These are phyloP conservation scores for Suillus alpinus DNA, from an alignment of 768 basidiomycete species.

Conservation along the genomic window DNA sequence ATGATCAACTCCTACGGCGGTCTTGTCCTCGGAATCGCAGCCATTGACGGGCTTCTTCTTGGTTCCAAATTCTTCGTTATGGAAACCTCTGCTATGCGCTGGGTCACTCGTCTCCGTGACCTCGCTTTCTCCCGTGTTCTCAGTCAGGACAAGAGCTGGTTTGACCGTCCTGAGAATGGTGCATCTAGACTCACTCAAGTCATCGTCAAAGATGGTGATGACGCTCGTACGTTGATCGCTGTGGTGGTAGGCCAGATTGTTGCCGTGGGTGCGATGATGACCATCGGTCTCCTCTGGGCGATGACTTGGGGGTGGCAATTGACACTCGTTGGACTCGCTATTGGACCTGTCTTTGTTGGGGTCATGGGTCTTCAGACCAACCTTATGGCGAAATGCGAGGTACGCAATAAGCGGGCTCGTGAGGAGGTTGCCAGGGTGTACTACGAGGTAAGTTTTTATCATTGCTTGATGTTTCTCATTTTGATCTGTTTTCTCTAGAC, in stretches of 20 bases:
- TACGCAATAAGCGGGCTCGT: conserved; percentile 78
- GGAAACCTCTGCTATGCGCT: conserved; percentile 69
- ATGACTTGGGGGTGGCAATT: conserved; percentile 87
- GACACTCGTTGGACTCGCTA: conserved; percentile 83
- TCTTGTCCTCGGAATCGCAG: conserved; percentile 71
- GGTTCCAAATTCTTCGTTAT: conserved; percentile 80
- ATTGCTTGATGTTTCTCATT: neutral
- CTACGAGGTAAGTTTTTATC: conserved; percentile 63
- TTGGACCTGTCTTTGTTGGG: conserved; percentile 79
- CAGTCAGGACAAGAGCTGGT: conserved; percentile 82
- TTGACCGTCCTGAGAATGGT: conserved; percentile 65
- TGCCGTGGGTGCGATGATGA: conserved; percentile 79
- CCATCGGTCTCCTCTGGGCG: conserved; percentile 86
- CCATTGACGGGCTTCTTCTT: conserved; percentile 70
- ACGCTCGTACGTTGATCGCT: conserved; percentile 74
- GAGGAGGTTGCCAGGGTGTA: conserved; percentile 84
- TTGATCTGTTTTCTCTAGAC: conserved; percentile 38
- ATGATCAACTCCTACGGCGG: conserved; percentile 70
- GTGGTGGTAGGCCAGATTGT: conserved; percentile 67
- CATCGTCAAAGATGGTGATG: conserved; percentile 87
- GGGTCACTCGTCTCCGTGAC: conserved; percentile 68
- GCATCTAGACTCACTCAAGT: conserved; percentile 65
- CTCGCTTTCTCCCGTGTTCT: conserved; percentile 58
- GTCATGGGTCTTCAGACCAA: conserved; percentile 73
- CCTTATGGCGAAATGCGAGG: conserved; percentile 70